Evolutionary conservation across 202 grass and related monocot species (phyloP).

Genomic region (Carex arenaria): DNA sequence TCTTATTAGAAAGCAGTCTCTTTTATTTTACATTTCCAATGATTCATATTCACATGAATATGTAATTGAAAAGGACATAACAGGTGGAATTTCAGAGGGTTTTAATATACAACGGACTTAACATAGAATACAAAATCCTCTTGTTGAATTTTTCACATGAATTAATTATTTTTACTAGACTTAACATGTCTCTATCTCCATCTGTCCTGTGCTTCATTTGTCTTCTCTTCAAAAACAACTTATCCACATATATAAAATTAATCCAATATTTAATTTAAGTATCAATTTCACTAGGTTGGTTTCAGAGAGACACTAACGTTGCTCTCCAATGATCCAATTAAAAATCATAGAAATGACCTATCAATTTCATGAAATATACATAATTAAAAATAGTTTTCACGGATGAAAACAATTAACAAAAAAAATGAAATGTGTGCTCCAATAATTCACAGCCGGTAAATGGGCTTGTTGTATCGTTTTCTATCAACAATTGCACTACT

Average conservation of each 20-base stretch:
- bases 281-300: neutral
- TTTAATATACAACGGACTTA: too few species aligned
- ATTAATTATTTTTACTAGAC: neutral
- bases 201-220: neutral
- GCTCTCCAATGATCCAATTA: neutral
- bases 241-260: slow-evolving; percentile 4
- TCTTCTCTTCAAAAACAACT: slow-evolving; percentile 2
- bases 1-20: neutral
- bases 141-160: slow-evolving; percentile 2
- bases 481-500: neutral
- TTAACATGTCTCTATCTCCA: neutral
- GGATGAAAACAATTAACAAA: neutral
- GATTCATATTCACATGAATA: neutral
- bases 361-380: neutral
- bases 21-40: neutral
- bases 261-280: neutral
- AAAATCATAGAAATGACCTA: neutral
- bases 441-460: slow-evolving; percentile 12
- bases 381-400: neutral
- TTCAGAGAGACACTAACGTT: slow-evolving; percentile 1
- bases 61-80: slow-evolving; percentile 10
- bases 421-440: neutral
- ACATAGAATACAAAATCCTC: neutral
- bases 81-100: neutral
- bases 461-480: neutral